phyloP scores from a whole-genome alignment of 176 grass and related monocot species.

The Neostapfia colusana region DNA sequence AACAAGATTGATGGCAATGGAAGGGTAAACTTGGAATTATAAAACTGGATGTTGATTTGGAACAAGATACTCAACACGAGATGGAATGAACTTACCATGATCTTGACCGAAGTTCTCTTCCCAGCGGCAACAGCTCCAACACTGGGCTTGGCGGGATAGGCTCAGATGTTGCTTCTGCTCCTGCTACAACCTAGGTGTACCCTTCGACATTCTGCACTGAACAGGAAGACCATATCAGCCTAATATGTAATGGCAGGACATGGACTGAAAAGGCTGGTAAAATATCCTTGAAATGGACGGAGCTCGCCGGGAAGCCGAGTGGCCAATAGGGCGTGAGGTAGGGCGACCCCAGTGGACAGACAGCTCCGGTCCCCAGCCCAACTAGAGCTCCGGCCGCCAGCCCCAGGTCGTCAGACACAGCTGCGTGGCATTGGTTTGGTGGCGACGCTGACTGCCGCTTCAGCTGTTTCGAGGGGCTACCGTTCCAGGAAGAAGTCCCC shows the following conservation, averaged over 20 bases:
- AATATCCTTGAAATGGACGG: neutral
- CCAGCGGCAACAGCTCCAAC: neutral
- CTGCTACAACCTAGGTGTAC: neutral
- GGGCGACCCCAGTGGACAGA: neutral
- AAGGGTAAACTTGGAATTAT: neutral
- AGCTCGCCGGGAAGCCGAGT: too few species aligned
- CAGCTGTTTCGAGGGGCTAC: neutral
- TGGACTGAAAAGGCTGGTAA: neutral
- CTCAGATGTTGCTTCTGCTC: neutral
- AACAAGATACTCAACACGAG: neutral
- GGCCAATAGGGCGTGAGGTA: too few species aligned
- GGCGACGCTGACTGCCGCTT: neutral
- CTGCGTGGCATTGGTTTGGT: neutral
- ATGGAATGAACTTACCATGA: slow-evolving; percentile 35
- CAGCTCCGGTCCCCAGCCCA: too few species aligned
- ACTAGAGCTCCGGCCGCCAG: too few species aligned
- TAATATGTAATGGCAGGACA: neutral
- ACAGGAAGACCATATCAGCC: neutral
- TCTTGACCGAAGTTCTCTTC: neutral
- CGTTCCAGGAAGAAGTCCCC: neutral
- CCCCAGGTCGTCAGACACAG: too few species aligned
- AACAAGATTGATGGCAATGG: neutral
- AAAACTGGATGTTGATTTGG: neutral
- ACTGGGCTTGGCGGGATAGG: neutral
- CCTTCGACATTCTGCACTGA: slow-evolving; percentile 4